Evolutionary conservation across 2,329 filamentous ascomycete species (phyloP), one percentile per base, ranked within the genome.

Genomic region (Intubia oerlemansii): DNA sequence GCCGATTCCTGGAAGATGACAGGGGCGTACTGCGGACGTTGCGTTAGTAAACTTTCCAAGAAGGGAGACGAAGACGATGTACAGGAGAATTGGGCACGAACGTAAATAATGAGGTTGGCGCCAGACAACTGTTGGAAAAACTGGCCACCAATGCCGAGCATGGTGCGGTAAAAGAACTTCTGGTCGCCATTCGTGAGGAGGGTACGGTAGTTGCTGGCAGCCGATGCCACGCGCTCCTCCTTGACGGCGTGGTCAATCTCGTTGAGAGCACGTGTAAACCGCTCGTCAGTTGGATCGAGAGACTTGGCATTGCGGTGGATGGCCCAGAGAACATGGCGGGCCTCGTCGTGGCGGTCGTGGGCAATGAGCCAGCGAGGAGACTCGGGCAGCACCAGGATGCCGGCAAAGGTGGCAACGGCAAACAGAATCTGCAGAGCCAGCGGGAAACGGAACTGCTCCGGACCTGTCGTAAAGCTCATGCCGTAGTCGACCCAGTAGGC

Each of bases 341-440:
- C 47, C n/a, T 50, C 47, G 8, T 44, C 36, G 13, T 39, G 32
- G 11, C 45, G 41, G 5, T 45, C 49, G n/a, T 48, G 46, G 8
- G 49, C 21, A 5, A 56, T 43, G 4, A 55, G 46, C 48, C 50
- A 58, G 33, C 56, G 55, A 1, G 56, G 56, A 2, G 51, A 54
- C 36, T 60, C 57, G 0, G 55, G 55, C 4, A 54, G 44, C 16
- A 55, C 44, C 4, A 44, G 35, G 2, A 50, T 16, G 1, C 16
- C 10, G 10, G 39, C 30, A n/a, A 48, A 26, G 14, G 46, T 41
- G 18, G 35, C 37, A 7, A 41, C 32, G 4, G 43, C 45, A 11
- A 46, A 43, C 10, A 41, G 31, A 18, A 41, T 39, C 36, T 47
- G 39, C 10, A 47, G 38, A 6, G 33, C 40, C 10, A 47, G 39